Evolutionary conservation across 805 yeast species (phyloP).

Genomic region (Candida rishiriensis): DNA sequence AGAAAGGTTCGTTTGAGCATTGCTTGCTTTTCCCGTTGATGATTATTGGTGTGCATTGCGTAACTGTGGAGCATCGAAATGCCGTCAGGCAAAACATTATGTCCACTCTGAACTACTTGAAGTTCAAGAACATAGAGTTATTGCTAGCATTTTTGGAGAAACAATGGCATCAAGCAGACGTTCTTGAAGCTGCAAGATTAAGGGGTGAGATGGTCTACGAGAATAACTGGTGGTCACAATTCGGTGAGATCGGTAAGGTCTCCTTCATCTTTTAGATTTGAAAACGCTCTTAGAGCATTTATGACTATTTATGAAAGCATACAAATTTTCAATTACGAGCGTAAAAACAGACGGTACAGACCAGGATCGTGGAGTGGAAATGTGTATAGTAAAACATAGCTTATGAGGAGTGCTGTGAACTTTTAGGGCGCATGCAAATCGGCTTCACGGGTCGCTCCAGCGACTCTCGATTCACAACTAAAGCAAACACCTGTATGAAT

Average conservation of each 20-base stretch:
- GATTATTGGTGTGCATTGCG: slow-evolving; percentile 22
- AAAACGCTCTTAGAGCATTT: background rate
- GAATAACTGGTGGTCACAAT: slow-evolving; percentile 13
- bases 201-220: background rate
- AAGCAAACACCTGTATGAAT: too few species aligned
- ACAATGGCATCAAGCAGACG: slow-evolving; percentile 12
- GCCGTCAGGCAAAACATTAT: slow-evolving; percentile 9
- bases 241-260: slow-evolving; percentile 11
- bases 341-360: too few species aligned
- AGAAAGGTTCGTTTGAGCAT: slow-evolving; percentile 15
- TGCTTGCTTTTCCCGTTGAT: slow-evolving; percentile 25
- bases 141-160: slow-evolving; percentile 13
- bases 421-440: too few species aligned
- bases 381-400: too few species aligned
- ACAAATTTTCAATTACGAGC: too few species aligned
- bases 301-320: too few species aligned
- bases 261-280: slow-evolving; percentile 12
- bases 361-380: too few species aligned
- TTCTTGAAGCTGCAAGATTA: too few species aligned
- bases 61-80: slow-evolving; percentile 8
- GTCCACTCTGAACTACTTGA: slow-evolving; percentile 14
- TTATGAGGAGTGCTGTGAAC: too few species aligned
- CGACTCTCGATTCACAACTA: too few species aligned
- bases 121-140: slow-evolving; percentile 18
- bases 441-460: too few species aligned